Percentiles rank a stretch among this genome's conserved stretches.
Evolutionary conservation across 257 asterid genomes (phyloP).

Genomic region (Salvia rosmarinus): DNA sequence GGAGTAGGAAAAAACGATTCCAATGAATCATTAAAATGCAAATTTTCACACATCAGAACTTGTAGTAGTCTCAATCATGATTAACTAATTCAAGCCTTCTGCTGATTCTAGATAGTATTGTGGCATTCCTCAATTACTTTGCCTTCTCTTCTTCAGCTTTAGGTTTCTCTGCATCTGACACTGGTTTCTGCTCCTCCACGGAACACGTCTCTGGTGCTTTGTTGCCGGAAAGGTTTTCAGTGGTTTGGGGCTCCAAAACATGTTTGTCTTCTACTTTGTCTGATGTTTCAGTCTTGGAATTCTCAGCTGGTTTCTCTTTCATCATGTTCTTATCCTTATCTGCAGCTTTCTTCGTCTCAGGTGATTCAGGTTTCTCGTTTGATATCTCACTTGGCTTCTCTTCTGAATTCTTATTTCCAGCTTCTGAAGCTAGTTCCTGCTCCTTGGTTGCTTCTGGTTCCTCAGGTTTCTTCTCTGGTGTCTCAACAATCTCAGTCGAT

Average conservation of each 20-base stretch:
- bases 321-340: conserved; percentile 27
- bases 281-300: conserved; percentile 13
- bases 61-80: conserved; percentile 19
- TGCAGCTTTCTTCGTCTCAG: conserved; percentile 21
- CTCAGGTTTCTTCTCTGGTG: conserved; percentile 27
- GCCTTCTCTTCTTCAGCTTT: conserved; percentile 35
- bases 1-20: neutral
- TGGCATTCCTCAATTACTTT: neutral
- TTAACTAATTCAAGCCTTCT: conserved; percentile 13
- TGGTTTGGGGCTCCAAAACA: conserved; percentile 27
- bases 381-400: conserved; percentile 30
- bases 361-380: conserved; percentile 28
- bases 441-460: conserved; percentile 10
- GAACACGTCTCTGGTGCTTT: conserved; percentile 13
- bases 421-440: conserved; percentile 14
- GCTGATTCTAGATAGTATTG: neutral
- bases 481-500: conserved; percentile 1
- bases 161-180: conserved; percentile 32
- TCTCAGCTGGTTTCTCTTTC: conserved; percentile 34
- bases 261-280: conserved; percentile 35
- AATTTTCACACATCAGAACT: conserved; percentile 30
- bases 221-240: conserved; percentile 16
- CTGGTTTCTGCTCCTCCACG: conserved; percentile 15
- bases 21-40: conserved; percentile 28
- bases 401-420: conserved; percentile 32